Base-by-base conservation (phyloP, 2,329 filamentous ascomycete genomes). In the Stagonosporopsis cucurbitacearum region DNA sequence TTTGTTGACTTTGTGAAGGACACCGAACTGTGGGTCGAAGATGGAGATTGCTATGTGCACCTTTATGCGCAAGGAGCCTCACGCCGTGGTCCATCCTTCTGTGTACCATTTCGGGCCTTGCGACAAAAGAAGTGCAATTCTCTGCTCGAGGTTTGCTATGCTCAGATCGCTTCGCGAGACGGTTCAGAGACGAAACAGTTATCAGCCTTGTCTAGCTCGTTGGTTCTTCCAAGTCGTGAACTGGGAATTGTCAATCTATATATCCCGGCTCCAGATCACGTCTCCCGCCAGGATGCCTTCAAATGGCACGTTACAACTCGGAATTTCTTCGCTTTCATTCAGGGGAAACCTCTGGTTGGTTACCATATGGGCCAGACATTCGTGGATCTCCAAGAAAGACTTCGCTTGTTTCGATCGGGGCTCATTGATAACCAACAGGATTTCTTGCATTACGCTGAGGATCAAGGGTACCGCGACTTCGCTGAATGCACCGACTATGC, bases 261-360 rank as follows among this genome's bases (percentile, higher is more conserved):
- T 69, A 86, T 94, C n/a, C 86, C 89, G 2, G 80, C 88, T 1
- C 88, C 89, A 0, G 69, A 81, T 1, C 74, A 78, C 30, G 74
- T 80, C 4, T 80, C 83, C 43, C 80, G 81, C 60, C 78, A 81
- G 4, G 81, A 87, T 57, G 78, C 83, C 0, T 84, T 86, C 62
- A 73, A 79, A 33, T 88, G 88, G 71, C 87, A 91, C 64, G 69
- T 91, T 5, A 84, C 86, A 1, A 90, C 86, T 3, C 83, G 90
- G 13, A 94, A 94, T 67, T 85, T 92, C 64, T 88, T 93, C 55
- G 90, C 90, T 3, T 92, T 87, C 79, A 72, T 90, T 1, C 82
- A 85, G 53, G 79, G 84, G 3, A 83, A 83, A 57, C 85, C 90
- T 0, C 70, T 93, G 30, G 89, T 92, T 1, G 90, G 89, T 6